These are phyloP conservation scores for Coprinellus aureogranulatus DNA, from an alignment of 768 basidiomycete species.

Conservation along the genomic window DNA sequence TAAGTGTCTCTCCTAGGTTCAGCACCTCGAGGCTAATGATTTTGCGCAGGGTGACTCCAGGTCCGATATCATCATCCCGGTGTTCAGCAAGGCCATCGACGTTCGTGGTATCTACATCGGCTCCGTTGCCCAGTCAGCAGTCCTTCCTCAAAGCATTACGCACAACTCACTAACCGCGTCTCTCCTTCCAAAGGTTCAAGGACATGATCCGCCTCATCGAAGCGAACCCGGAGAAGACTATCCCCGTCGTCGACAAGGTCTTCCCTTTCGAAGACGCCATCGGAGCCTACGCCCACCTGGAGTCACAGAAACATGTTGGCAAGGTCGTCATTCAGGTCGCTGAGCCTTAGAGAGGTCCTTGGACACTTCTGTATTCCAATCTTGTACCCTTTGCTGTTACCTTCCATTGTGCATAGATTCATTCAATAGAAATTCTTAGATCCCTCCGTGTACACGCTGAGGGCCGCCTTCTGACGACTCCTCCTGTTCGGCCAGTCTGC, in stretches of 20 bases:
- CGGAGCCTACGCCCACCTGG: conserved; percentile 50
- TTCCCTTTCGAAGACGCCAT: conserved; percentile 53
- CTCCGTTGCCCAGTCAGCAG: conserved; percentile 53
- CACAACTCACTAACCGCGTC: too few species aligned
- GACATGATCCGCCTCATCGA: too few species aligned
- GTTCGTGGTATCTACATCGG: conserved; percentile 57
- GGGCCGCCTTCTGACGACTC: too few species aligned
- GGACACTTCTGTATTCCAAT: too few species aligned
- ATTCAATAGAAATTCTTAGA: too few species aligned
- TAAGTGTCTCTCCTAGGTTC: conserved; percentile 14
- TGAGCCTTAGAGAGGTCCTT: too few species aligned
- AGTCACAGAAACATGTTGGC: conserved; percentile 54
- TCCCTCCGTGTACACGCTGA: too few species aligned
- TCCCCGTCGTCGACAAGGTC: conserved; percentile 53
- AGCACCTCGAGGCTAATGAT: neutral
- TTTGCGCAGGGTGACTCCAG: conserved; percentile 11
- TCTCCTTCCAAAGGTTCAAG: too few species aligned
- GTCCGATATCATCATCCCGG: conserved; percentile 25
- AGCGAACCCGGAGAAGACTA: conserved; percentile 39
- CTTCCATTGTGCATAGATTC: too few species aligned
- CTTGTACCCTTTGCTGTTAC: too few species aligned
- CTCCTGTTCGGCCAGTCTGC: too few species aligned
- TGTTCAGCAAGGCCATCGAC: conserved; percentile 38
- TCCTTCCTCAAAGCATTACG: too few species aligned
- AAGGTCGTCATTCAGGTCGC: conserved; percentile 57